Percentiles rank a stretch among this genome's conserved stretches.
Conservation (phyloP, 2,329 filamentous ascomycete genomes). For the Huntiella moniliformis region DNA sequence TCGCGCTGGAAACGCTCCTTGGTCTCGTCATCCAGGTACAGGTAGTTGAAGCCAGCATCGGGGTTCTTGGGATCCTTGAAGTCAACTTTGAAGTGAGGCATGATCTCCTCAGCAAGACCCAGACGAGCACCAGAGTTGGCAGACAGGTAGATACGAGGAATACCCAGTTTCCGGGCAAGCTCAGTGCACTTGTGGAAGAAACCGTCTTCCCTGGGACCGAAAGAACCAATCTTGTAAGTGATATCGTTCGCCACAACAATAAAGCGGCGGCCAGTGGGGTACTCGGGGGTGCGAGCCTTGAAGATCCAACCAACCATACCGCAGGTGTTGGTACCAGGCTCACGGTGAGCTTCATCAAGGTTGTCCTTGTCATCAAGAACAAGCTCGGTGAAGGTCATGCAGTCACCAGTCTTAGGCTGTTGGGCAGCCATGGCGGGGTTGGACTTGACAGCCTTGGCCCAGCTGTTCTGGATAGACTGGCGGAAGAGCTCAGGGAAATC, state of each 20-base stretch:
- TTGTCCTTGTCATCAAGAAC: constrained; percentile 89
- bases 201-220: constrained; percentile 86
- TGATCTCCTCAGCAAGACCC: constrained; percentile 88
- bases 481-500: constrained; percentile 99
- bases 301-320: constrained; percentile 99
- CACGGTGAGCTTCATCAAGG: constrained; percentile 79
- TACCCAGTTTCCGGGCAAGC: constrained; percentile 78
- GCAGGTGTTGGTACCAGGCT: constrained; percentile 85
- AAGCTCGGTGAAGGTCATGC: constrained; percentile 84
- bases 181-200: constrained; percentile 99
- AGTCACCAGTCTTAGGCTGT: constrained; percentile 72
- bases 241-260: constrained; percentile 98
- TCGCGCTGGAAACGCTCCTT: constrained; percentile 70
- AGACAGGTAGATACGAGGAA: constrained; percentile 92
- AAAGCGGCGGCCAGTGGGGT: constrained; percentile 79
- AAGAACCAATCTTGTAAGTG: constrained; percentile 96
- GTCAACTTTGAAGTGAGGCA: constrained; percentile 90
- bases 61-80: constrained; percentile 77
- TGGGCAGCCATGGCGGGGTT: constrained; percentile 58
- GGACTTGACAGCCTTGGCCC: constrained; percentile 57
- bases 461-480: constrained; percentile 91
- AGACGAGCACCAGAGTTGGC: constrained; percentile 97
- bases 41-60: constrained; percentile 85
- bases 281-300: constrained; percentile 86
- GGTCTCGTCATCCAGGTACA: constrained; percentile 74